Conservation (phyloP, 2,329 filamentous ascomycete species). For the Lithohypha guttulata region DNA sequence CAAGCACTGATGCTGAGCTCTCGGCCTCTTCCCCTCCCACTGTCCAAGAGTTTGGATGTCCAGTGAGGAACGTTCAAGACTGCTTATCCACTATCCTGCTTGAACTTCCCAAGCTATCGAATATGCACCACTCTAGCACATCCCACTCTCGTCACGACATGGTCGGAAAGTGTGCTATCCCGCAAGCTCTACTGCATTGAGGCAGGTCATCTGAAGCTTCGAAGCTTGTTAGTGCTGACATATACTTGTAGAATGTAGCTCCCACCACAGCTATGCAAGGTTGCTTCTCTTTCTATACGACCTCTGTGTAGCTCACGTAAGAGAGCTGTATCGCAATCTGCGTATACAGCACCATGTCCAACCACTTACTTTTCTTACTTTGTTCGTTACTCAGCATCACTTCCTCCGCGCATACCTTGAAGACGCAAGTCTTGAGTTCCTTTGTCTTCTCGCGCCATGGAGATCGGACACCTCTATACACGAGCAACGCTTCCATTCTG, state of each 20-base stretch:
- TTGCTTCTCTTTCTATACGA: no score
- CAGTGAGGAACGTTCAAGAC: background rate
- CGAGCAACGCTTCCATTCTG: slow-evolving; percentile 28
- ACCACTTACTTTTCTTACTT: slow-evolving; percentile 1
- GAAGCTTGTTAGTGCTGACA: background rate
- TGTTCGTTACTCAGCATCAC: slow-evolving; percentile 10
- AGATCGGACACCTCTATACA: slow-evolving; percentile 41
- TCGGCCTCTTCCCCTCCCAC: background rate
- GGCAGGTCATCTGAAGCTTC: slow-evolving; percentile 10
- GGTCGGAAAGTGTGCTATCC: no score
- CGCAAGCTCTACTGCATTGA: slow-evolving; percentile 7
- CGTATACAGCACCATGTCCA: slow-evolving; percentile 1
- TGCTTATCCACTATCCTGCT: background rate
- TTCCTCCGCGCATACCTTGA: slow-evolving; percentile 20
- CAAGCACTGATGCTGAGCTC: background rate
- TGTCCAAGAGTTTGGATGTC: background rate
- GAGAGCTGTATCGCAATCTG: background rate
- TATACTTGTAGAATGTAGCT: background rate
- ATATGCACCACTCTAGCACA: no score
- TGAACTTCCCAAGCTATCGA: background rate
- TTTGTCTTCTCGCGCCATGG: slow-evolving; percentile 46
- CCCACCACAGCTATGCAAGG: background rate
- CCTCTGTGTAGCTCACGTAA: no score
- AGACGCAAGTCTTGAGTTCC: slow-evolving; percentile 35
- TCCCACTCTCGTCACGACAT: no score